Conservation (phyloP, 768 basidiomycete species). For the Collybiopsis luxurians region DNA sequence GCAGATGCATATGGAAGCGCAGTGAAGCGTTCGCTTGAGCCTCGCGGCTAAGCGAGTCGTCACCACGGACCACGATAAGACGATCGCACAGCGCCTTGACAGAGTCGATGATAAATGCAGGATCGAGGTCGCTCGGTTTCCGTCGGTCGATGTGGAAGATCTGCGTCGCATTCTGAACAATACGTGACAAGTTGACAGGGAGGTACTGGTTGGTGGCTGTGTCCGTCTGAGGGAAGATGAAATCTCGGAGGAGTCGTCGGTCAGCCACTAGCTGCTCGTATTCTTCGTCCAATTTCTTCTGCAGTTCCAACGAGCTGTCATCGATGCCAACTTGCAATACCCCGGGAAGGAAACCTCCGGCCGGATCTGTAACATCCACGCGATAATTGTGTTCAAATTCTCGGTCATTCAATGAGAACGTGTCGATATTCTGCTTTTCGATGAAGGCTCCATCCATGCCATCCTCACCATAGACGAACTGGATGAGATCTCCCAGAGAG, state of each 20-base stretch:
- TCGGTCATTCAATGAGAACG: constrained; percentile 75
- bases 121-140: constrained; percentile 90
- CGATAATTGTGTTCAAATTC: constrained; percentile 91
- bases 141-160: constrained; percentile 97
- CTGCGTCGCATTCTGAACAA: constrained; percentile 92
- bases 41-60: constrained; percentile 68
- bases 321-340: constrained; percentile 87
- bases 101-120: constrained; percentile 79
- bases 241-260: constrained; percentile 72
- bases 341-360: constrained; percentile 75
- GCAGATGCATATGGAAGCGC: constrained; percentile 91
- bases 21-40: constrained; percentile 89
- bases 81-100: constrained; percentile 74
- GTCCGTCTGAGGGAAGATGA: constrained; percentile 79
- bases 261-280: constrained; percentile 65
- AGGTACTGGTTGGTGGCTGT: constrained; percentile 77
- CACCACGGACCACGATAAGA: constrained; percentile 85
- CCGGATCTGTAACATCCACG: constrained; percentile 89
- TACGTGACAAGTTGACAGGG: constrained; percentile 93
- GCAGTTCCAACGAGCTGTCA: constrained; percentile 67
- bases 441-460: constrained; percentile 99
- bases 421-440: constrained; percentile 92
- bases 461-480: constrained; percentile 97
- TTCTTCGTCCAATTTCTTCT: constrained; percentile 66
- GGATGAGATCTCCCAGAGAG: constrained; percentile 92